These are phyloP conservation scores for Sergeia podlipaevii DNA, from an alignment of 208 protist species.

Conservation along the genomic window DNA sequence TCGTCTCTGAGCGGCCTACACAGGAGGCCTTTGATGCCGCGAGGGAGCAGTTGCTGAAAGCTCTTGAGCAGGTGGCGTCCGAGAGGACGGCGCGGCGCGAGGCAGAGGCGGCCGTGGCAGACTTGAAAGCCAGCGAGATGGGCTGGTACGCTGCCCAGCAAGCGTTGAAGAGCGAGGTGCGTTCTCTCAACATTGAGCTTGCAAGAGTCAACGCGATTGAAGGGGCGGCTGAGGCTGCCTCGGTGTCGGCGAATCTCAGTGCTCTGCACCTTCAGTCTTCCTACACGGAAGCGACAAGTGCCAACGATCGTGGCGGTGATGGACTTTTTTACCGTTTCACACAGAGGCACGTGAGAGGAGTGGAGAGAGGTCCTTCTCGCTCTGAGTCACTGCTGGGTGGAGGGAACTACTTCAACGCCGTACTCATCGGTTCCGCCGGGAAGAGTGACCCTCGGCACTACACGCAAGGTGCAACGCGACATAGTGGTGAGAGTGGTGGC, in stretches of 20 bases:
- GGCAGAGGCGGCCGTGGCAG: conserved; percentile 12
- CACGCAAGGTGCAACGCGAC: too few relatives aligned
- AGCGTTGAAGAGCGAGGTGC: conserved; percentile 25
- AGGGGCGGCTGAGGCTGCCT: too few relatives aligned
- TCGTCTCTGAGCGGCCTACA: conserved; percentile 4
- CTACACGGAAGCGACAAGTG: background rate
- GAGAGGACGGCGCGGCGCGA: conserved; percentile 21
- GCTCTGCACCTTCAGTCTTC: too few relatives aligned
- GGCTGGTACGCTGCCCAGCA: conserved; percentile 10
- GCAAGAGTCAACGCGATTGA: background rate
- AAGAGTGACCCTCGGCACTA: too few relatives aligned
- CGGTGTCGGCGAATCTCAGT: too few relatives aligned
- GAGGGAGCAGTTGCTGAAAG: conserved; percentile 2
- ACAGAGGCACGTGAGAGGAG: too few relatives aligned
- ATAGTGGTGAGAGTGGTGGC: too few relatives aligned
- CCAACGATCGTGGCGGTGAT: background rate
- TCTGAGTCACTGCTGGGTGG: too few relatives aligned
- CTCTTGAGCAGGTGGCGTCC: conserved; percentile 7
- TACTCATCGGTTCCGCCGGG: too few relatives aligned
- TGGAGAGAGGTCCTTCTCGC: too few relatives aligned
- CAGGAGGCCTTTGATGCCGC: conserved; percentile 10
- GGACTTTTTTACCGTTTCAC: background rate
- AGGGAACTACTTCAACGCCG: too few relatives aligned
- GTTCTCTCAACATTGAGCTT: conserved; percentile 27
- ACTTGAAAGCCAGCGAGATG: conserved; percentile 20